Evolutionary conservation across 306 rosid genomes (phyloP).

Genomic region (Trifolium repens): DNA sequence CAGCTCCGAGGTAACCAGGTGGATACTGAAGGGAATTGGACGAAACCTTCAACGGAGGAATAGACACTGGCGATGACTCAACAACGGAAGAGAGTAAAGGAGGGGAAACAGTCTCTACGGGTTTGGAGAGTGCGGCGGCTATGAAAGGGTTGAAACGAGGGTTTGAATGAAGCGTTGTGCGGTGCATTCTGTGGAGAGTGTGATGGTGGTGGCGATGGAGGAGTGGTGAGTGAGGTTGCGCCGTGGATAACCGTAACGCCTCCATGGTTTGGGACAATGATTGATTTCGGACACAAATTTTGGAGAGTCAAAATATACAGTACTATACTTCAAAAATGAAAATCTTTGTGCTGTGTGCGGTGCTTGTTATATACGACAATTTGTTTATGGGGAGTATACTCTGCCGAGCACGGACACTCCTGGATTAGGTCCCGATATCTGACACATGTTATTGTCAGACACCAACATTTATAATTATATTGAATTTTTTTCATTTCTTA

Average conservation of each 20-base stretch:
- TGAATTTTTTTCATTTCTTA: too few species aligned
- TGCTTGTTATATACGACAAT: too few species aligned
- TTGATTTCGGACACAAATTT: background rate
- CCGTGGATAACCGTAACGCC: conserved; percentile 49
- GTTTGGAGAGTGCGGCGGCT: conserved; percentile 58
- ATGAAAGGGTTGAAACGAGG: conserved; percentile 36
- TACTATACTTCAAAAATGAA: too few species aligned
- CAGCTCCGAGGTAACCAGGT: conserved; percentile 81
- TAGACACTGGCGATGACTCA: background rate
- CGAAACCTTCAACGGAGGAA: conserved; percentile 44
- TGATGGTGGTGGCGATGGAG: conserved; percentile 3
- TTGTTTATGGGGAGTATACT: too few species aligned
- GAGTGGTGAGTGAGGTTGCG: conserved; percentile 42
- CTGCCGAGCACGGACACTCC: too few species aligned
- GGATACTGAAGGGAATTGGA: conserved; percentile 69
- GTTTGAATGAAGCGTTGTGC: background rate
- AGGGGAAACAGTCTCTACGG: conserved; percentile 45
- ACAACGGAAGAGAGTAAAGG: conserved; percentile 20
- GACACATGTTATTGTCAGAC: too few species aligned
- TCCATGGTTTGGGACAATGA: conserved; percentile 53
- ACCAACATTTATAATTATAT: too few species aligned
- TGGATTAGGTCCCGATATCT: too few species aligned
- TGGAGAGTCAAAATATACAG: background rate
- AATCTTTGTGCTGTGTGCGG: too few species aligned
- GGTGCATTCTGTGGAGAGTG: conserved; percentile 9